These are phyloP conservation scores for Magnusiomyces sp. DNA, from an alignment of 1,139 yeast species.

Conservation along the genomic window DNA sequence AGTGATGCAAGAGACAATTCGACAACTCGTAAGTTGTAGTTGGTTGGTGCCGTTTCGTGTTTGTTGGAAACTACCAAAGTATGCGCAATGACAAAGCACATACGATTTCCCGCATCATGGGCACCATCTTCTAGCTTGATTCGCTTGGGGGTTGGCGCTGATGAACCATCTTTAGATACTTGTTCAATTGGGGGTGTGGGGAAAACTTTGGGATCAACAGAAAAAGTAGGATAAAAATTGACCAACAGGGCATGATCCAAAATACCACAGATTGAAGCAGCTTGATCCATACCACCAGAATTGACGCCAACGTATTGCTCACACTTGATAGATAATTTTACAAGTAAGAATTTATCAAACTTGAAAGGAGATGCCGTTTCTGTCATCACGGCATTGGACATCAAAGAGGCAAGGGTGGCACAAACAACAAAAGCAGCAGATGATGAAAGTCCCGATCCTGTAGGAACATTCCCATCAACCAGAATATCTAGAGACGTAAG, in stretches of 20 bases:
- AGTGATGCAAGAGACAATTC: slow-evolving; percentile 10
- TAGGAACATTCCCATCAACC: slow-evolving; percentile 61
- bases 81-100: slow-evolving; percentile 56
- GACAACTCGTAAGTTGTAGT: slow-evolving; percentile 48
- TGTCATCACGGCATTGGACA: slow-evolving; percentile 41
- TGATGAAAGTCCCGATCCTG: slow-evolving; percentile 65
- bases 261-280: slow-evolving; percentile 65
- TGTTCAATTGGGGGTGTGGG: slow-evolving; percentile 35
- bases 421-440: slow-evolving; percentile 69
- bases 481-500: slow-evolving; percentile 44
- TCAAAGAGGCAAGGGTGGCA: slow-evolving; percentile 50
- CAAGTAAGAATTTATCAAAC: slow-evolving; percentile 46
- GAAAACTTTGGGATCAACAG: slow-evolving; percentile 49
- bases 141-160: not conserved
- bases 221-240: slow-evolving; percentile 52
- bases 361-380: slow-evolving; percentile 12
- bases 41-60: slow-evolving; percentile 60
- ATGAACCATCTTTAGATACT: too few relatives aligned
- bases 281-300: slow-evolving; percentile 75
- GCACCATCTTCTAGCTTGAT: slow-evolving; percentile 19
- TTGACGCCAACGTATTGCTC: slow-evolving; percentile 71
- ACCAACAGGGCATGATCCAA: slow-evolving; percentile 51
- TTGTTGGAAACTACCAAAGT: slow-evolving; percentile 56
- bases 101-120: slow-evolving; percentile 37
- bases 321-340: slow-evolving; percentile 54